phyloP scores from a whole-genome alignment of 202 grass and related monocot genomes.

The Cymbopogon flexuosus region DNA sequence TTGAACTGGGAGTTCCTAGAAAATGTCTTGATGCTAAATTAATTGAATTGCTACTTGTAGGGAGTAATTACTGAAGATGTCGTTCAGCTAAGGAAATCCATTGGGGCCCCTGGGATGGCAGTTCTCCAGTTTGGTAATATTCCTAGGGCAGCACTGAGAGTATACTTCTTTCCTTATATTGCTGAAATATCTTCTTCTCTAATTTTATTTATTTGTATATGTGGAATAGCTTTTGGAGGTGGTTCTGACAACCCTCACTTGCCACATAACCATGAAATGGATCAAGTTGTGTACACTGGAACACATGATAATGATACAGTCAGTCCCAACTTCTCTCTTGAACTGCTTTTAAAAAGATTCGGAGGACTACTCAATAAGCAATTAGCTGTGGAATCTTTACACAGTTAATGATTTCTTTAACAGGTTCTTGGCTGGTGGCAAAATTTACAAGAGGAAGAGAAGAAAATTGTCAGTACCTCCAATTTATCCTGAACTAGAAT shows the following conservation, averaged over 20 bases:
- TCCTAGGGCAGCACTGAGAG: background rate
- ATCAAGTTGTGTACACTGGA: slow-evolving; percentile 98
- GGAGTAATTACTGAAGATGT: slow-evolving; percentile 97
- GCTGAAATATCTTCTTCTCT: background rate
- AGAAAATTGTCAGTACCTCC: slow-evolving; percentile 47
- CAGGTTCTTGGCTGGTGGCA: slow-evolving; percentile 86
- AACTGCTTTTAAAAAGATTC: background rate
- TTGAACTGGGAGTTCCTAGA: background rate
- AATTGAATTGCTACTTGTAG: slow-evolving; percentile 30
- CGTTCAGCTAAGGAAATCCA: slow-evolving; percentile 81
- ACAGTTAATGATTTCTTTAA: background rate
- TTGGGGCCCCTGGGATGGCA: slow-evolving; percentile 89
- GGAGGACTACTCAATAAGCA: background rate
- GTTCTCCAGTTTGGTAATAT: slow-evolving; percentile 93
- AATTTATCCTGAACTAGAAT: background rate
- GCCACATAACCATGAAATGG: slow-evolving; percentile 83
- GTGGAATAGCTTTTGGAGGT: slow-evolving; percentile 60
- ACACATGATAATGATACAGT: slow-evolving; percentile 98
- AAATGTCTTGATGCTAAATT: background rate
- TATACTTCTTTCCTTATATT: slow-evolving; percentile 8
- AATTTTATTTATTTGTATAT: slow-evolving; percentile 10
- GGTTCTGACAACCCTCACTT: slow-evolving; percentile 82
- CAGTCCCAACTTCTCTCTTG: slow-evolving; percentile 9
- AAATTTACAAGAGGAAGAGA: slow-evolving; percentile 61
- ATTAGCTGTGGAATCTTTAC: background rate